phyloP scores from a whole-genome alignment of 2,329 filamentous ascomycete species.

The Chaetomium strumarium region DNA sequence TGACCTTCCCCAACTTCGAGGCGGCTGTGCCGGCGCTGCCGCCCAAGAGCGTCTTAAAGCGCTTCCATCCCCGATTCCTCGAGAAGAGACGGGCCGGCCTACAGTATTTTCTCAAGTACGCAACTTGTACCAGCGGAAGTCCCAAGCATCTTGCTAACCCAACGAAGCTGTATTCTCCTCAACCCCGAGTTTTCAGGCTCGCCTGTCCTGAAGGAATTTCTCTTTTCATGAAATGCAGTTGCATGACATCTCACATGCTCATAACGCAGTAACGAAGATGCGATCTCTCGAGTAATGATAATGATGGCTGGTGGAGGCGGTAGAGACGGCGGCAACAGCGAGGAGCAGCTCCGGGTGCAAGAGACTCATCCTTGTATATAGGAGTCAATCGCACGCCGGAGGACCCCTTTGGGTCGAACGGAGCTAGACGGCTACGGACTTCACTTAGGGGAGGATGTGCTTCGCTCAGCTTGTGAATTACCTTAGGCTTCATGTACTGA shows the following conservation, averaged over 20 bases:
- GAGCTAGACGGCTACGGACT: too few species aligned
- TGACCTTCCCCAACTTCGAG: conserved; percentile 77
- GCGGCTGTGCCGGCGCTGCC: conserved; percentile 85
- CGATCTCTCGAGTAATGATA: conserved; percentile 12
- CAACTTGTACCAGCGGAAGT: conserved; percentile 16
- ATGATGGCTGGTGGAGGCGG: conserved; percentile 5
- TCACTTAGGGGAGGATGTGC: too few species aligned
- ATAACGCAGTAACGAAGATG: conserved; percentile 7
- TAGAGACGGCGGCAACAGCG: not conserved
- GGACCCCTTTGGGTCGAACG: too few species aligned
- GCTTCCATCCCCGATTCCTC: conserved; percentile 77
- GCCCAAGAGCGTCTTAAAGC: conserved; percentile 84
- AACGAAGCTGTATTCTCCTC: conserved; percentile 73
- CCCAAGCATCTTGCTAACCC: conserved; percentile 14
- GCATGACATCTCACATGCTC: not conserved
- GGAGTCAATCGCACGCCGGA: too few species aligned
- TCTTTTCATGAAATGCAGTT: conserved; percentile 52
- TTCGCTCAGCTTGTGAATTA: too few species aligned
- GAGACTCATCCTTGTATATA: too few species aligned
- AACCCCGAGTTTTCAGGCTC: conserved; percentile 92
- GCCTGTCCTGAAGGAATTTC: conserved; percentile 85
- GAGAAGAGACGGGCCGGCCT: conserved; percentile 77
- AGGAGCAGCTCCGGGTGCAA: too few species aligned
- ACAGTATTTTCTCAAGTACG: conserved; percentile 89
- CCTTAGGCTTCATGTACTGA: too few species aligned